Percentiles rank a stretch among this genome's conserved stretches.
phyloP scores from a whole-genome alignment of 2,329 filamentous ascomycete genomes.

The Ophiocordyceps camponoti-floridani region DNA sequence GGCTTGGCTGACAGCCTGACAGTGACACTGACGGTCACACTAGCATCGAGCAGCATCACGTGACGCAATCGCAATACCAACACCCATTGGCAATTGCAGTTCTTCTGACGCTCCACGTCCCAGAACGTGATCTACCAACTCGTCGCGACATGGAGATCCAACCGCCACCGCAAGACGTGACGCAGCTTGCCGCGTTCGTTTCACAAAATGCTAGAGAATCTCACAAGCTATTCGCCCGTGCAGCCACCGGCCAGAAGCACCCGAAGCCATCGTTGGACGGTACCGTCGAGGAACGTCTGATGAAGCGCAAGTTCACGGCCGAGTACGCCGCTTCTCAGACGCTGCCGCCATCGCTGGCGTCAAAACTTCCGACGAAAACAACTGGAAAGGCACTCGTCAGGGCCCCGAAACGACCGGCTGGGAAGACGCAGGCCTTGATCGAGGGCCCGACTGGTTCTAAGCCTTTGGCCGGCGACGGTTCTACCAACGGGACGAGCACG shows the following conservation, averaged over 20 bases:
- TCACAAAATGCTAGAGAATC: slow-evolving; percentile 16
- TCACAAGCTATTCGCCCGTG: slow-evolving; percentile 13
- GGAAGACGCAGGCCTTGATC: slow-evolving; percentile 19
- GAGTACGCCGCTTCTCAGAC: slow-evolving; percentile 69
- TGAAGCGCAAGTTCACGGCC: slow-evolving; percentile 35
- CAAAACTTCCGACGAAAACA: slow-evolving; percentile 47
- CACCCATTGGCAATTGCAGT: too few relatives aligned
- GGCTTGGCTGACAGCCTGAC: too few relatives aligned
- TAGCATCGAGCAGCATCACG: too few relatives aligned
- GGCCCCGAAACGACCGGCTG: slow-evolving; percentile 17
- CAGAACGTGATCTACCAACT: too few relatives aligned
- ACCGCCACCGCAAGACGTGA: slow-evolving; percentile 13
- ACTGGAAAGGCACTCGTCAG: slow-evolving; percentile 10
- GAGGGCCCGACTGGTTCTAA: slow-evolving; percentile 15
- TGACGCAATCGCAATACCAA: too few relatives aligned
- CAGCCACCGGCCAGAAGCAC: slow-evolving; percentile 14
- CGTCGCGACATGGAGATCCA: slow-evolving; percentile 14
- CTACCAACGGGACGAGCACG: slow-evolving; percentile 14
- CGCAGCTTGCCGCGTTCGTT: slow-evolving; percentile 15
- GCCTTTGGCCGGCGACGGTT: slow-evolving; percentile 3
- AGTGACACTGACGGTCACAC: too few relatives aligned
- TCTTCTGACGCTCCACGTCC: too few relatives aligned
- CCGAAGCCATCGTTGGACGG: slow-evolving; percentile 16
- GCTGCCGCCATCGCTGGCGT: slow-evolving; percentile 59
- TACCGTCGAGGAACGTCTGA: slow-evolving; percentile 13